A percentile compares a stretch with the other conserved stretches of the same genome.
Evolutionary conservation across 345 rosid species (phyloP).

Genomic region (Physaria fendleri): DNA sequence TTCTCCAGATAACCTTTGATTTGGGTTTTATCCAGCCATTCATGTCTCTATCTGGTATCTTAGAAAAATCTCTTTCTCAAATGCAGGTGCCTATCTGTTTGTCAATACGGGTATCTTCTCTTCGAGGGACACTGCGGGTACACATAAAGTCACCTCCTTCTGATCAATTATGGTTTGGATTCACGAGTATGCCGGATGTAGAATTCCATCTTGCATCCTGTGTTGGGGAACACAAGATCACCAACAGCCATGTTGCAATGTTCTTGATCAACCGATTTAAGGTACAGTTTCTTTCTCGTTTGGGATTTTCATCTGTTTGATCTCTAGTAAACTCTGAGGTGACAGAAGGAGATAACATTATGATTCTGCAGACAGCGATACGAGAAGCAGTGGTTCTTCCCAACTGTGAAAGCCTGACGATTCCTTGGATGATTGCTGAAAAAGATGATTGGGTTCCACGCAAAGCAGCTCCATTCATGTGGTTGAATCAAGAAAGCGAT

Average conservation of each 20-base stretch:
- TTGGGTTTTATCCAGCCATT: not conserved
- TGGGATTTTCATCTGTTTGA: conserved; percentile 1
- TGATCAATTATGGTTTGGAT: conserved; percentile 88
- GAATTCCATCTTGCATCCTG: conserved; percentile 69
- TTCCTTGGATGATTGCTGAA: conserved; percentile 93
- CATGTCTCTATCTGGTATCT: not conserved
- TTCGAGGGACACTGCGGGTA: conserved; percentile 74
- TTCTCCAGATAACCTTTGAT: not conserved
- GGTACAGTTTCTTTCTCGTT: conserved; percentile 36
- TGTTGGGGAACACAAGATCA: conserved; percentile 83
- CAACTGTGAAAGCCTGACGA: conserved; percentile 63
- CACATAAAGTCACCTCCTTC: conserved; percentile 94
- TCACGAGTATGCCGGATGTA: conserved; percentile 85
- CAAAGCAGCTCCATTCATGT: conserved; percentile 72
- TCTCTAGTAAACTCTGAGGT: not conserved
- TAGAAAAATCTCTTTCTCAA: conserved; percentile 22
- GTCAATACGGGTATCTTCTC: conserved; percentile 68
- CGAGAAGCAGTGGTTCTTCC: conserved; percentile 85
- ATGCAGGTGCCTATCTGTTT: conserved; percentile 81
- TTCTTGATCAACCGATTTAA: conserved; percentile 74
- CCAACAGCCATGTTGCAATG: conserved; percentile 55
- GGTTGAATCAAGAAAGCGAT: conserved; percentile 69
- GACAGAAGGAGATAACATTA: conserved; percentile 11
- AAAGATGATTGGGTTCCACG: conserved; percentile 87
- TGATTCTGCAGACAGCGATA: conserved; percentile 53